Evolutionary conservation across 192 early-diverging fungal species (phyloP).

Genomic region (Spizellomyces punctatus): DNA sequence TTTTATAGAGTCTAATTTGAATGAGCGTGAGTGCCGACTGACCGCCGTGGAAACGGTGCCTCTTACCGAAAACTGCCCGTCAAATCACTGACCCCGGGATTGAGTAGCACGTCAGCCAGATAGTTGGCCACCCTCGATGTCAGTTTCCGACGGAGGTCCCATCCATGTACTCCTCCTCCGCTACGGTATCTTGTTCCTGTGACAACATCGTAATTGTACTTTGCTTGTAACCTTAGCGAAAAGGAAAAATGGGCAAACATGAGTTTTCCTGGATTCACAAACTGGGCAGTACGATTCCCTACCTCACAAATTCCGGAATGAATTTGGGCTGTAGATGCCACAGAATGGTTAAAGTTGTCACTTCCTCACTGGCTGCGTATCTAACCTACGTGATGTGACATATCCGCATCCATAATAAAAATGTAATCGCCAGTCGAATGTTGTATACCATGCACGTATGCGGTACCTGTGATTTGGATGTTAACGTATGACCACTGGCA

Average conservation of each 20-base stretch:
- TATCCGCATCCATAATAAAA: constrained; percentile 98
- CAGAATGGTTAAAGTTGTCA: background rate
- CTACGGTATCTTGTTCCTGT: constrained; percentile 89
- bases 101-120: constrained; percentile 83
- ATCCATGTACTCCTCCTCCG: constrained; percentile 95
- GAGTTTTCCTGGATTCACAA: background rate
- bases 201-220: constrained; percentile 87
- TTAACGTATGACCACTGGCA: background rate
- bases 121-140: constrained; percentile 98
- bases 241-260: background rate
- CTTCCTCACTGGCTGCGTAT: no score
- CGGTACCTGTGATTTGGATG: constrained; percentile 70
- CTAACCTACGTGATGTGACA: constrained; percentile 89
- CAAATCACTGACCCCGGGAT: constrained; percentile 89
- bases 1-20: constrained; percentile 80
- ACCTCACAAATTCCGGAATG: constrained; percentile 90
- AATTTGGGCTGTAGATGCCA: constrained; percentile 78
- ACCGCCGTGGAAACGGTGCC: background rate
- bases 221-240: constrained; percentile 67
- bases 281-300: constrained; percentile 21
- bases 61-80: constrained; percentile 88
- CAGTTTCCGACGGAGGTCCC: constrained; percentile 94
- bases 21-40: constrained; percentile 4
- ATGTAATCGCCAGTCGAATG: constrained; percentile 93
- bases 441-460: constrained; percentile 93